These are phyloP conservation scores for Lepiota brunneoincarnata DNA, from an alignment of 768 basidiomycete species.

Conservation along the genomic window DNA sequence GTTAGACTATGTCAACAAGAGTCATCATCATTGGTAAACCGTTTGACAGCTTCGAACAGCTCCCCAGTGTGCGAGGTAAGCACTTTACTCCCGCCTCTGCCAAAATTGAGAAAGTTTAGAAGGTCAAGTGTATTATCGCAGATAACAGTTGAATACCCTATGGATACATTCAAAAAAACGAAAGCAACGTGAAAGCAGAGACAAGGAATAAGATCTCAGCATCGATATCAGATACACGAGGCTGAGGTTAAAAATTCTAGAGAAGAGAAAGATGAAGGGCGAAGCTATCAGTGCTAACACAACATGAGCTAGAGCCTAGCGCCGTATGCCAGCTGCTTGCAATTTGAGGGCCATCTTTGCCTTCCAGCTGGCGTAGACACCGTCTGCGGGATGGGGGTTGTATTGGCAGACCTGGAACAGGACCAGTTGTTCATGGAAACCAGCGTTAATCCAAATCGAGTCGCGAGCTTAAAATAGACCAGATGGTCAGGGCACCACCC, in stretches of 20 bases:
- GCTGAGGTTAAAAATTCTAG: background rate
- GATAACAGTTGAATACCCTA: background rate
- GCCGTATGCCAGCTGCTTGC: constrained; percentile 35
- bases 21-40: no score
- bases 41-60: no score
- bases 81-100: background rate
- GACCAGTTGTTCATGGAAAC: constrained; percentile 76
- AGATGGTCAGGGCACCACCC: constrained; percentile 4
- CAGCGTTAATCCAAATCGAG: constrained; percentile 78
- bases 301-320: constrained; percentile 10
- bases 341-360: constrained; percentile 49
- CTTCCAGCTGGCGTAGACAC: constrained; percentile 69
- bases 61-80: background rate
- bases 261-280: background rate
- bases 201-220: no score
- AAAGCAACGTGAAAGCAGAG: no score
- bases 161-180: background rate
- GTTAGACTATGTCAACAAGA: no score
- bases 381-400: constrained; percentile 53
- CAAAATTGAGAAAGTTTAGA: background rate
- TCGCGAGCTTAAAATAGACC: constrained; percentile 50
- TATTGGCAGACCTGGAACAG: constrained; percentile 75
- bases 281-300: background rate
- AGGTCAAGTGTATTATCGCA: background rate
- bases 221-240: no score